Conservation (phyloP, 179 eudicot species). For the Vitellaria paradoxa region DNA sequence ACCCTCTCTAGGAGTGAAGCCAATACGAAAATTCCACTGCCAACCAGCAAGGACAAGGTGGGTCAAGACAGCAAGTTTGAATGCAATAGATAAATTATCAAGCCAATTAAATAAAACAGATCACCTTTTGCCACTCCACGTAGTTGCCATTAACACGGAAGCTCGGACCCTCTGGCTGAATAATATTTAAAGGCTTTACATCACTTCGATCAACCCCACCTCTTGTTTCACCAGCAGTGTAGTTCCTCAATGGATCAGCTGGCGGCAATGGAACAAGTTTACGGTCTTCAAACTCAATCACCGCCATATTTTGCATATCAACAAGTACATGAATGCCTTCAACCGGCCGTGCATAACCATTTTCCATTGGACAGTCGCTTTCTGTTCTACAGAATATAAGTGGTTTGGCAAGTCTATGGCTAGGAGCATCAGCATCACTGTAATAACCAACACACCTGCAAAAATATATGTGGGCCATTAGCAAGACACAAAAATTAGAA, state of each 20-base stretch:
- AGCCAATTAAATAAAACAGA: not conserved
- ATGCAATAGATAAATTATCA: not conserved
- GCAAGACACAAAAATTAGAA: not conserved
- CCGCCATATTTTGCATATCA: constrained; percentile 94
- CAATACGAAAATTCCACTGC: constrained; percentile 69
- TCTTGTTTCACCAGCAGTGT: constrained; percentile 92
- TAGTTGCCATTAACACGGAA: constrained; percentile 83
- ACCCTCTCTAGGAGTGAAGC: constrained; percentile 71
- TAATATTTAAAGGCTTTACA: constrained; percentile 74
- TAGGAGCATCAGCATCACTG: constrained; percentile 86
- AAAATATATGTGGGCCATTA: constrained; percentile 1
- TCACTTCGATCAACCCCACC: constrained; percentile 98
- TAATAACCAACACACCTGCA: constrained; percentile 96
- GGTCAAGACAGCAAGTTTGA: not conserved
- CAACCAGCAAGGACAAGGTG: constrained; percentile 15
- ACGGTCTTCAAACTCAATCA: constrained; percentile 93
- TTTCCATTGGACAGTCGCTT: constrained; percentile 97
- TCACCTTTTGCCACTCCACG: constrained; percentile 98
- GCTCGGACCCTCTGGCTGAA: constrained; percentile 98
- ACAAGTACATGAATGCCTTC: constrained; percentile 95
- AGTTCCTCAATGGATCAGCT: constrained; percentile 94
- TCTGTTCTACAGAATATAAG: constrained; percentile 94
- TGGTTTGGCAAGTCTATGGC: constrained; percentile 95
- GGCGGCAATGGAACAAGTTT: constrained; percentile 95
- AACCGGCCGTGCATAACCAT: constrained; percentile 99